A percentile compares a stretch with the other conserved stretches of the same genome.
phyloP scores from a whole-genome alignment of 441 rosid species.

The Pelargonium cotyledonis region DNA sequence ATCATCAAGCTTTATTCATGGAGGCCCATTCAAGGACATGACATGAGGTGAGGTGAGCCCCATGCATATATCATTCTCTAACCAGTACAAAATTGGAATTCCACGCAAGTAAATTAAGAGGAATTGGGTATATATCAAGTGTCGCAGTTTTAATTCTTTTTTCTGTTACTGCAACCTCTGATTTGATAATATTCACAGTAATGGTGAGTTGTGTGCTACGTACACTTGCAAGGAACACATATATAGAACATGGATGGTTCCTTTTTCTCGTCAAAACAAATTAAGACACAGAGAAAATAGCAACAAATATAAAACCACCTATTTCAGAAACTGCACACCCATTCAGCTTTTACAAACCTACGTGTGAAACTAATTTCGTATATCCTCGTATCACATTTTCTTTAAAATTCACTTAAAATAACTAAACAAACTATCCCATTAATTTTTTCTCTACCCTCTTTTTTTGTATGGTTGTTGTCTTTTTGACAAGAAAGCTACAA shows the following conservation, averaged over 20 bases:
- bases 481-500: no score
- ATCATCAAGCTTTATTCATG: no score
- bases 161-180: not conserved
- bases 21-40: no score
- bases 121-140: no score
- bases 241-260: constrained; percentile 3
- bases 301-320: not conserved
- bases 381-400: not conserved
- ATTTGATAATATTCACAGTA: not conserved
- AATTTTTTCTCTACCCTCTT: no score
- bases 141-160: not conserved
- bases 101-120: no score
- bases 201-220: not conserved
- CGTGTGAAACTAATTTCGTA: not conserved
- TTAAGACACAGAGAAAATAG: not conserved
- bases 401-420: not conserved
- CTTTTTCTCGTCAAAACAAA: not conserved
- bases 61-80: no score
- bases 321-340: not conserved
- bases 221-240: constrained; percentile 2
- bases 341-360: no score
- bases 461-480: no score
- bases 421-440: no score
- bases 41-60: no score
- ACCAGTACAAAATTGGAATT: no score